Conservation (phyloP, 1,284 basidiomycete genomes). For the Cryptococcus sp. region DNA sequence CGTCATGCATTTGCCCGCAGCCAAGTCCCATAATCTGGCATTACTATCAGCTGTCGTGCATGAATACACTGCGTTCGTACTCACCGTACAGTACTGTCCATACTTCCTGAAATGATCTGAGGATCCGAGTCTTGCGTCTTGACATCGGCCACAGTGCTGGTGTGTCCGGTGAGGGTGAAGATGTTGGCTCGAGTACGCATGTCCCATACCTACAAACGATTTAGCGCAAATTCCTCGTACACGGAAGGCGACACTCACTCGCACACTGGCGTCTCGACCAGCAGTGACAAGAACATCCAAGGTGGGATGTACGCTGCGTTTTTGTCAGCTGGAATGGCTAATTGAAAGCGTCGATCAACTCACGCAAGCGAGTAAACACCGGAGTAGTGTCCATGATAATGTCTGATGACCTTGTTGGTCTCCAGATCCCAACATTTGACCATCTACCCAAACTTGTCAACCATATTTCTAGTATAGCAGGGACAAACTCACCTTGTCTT, state of each 20-base stretch:
- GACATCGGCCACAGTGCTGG: constrained; percentile 89
- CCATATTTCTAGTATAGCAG: neutral
- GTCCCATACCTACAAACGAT: constrained; percentile 71
- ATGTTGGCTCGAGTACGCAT: constrained; percentile 98
- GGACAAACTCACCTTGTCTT: constrained; percentile 76
- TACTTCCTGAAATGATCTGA: constrained; percentile 95
- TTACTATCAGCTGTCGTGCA: neutral
- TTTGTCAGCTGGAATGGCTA: neutral
- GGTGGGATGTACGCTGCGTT: constrained; percentile 78
- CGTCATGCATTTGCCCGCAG: constrained; percentile 92
- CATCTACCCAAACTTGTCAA: constrained; percentile 63
- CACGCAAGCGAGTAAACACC: constrained; percentile 83
- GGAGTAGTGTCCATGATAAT: constrained; percentile 96
- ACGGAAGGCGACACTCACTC: constrained; percentile 56
- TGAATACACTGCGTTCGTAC: constrained; percentile 28
- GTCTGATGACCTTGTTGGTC: constrained; percentile 96
- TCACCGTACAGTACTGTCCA: constrained; percentile 93
- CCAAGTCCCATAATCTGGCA: constrained; percentile 90
- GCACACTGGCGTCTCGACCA: constrained; percentile 90
- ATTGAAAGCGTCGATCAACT: constrained; percentile 13
- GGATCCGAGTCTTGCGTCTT: constrained; percentile 95
- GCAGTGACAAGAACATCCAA: constrained; percentile 93
- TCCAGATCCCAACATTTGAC: constrained; percentile 99
- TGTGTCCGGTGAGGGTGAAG: constrained; percentile 90
- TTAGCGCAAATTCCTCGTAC: neutral